Evolutionary conservation across 805 yeast genomes (phyloP).

Genomic region (Yamadazyma paraphyllophila): DNA sequence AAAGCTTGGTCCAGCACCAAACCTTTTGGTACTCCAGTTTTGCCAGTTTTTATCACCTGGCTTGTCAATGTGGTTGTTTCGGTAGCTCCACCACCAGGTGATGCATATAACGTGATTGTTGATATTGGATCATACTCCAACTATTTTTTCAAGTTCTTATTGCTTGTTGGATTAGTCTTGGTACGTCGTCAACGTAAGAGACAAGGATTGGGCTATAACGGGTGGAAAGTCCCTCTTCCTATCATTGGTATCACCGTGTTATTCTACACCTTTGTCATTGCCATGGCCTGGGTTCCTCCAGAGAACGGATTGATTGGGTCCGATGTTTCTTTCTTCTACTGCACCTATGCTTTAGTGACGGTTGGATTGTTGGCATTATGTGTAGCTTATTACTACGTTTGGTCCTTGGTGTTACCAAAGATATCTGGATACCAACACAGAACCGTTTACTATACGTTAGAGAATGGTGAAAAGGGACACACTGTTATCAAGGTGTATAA

Average conservation of each 20-base stretch:
- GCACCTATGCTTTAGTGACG: conserved; percentile 39
- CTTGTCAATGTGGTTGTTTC: conserved; percentile 25
- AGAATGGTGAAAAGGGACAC: conserved; percentile 40
- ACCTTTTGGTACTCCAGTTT: conserved; percentile 31
- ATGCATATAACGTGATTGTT: conserved; percentile 32
- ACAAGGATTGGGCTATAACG: conserved; percentile 32
- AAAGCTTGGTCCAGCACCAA: conserved; percentile 27
- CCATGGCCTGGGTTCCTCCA: conserved; percentile 41
- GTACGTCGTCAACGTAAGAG: conserved; percentile 30
- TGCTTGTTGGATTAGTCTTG: conserved; percentile 25
- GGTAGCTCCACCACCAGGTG: conserved; percentile 35
- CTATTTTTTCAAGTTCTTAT: conserved; percentile 26
- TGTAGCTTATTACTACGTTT: conserved; percentile 31
- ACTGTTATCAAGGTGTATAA: conserved; percentile 35
- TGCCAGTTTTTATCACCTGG: conserved; percentile 24
- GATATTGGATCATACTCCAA: conserved; percentile 29
- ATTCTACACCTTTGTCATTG: conserved; percentile 37
- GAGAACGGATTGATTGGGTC: conserved; percentile 36
- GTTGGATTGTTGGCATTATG: conserved; percentile 34
- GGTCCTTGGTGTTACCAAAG: conserved; percentile 36
- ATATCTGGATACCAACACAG: conserved; percentile 32
- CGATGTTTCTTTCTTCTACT: conserved; percentile 43
- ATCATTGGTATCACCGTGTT: conserved; percentile 29
- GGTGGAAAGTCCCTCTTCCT: conserved; percentile 33
- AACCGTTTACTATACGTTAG: conserved; percentile 25